Percentiles rank a stretch among this genome's conserved stretches.
phyloP scores from a whole-genome alignment of 2,329 filamentous ascomycete species.

The Diatrype stigma region DNA sequence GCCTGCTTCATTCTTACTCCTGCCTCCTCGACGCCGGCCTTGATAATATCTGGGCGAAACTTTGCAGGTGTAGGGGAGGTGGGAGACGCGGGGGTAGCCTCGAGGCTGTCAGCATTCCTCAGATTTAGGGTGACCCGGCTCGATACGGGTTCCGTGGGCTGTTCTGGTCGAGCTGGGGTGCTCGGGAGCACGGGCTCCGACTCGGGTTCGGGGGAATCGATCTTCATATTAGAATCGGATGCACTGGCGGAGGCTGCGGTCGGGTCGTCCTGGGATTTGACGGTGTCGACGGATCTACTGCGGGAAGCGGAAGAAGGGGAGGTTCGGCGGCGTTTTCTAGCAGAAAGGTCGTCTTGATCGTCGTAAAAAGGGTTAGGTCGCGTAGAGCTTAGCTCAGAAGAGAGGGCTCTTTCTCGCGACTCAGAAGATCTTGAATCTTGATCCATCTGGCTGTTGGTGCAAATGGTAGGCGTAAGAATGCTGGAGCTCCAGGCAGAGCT shows the following conservation, averaged over 20 bases:
- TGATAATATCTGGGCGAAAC: slow-evolving; percentile 27
- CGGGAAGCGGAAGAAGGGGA: slow-evolving; percentile 49
- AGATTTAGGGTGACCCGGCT: slow-evolving; percentile 60
- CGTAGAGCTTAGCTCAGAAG: slow-evolving; percentile 59
- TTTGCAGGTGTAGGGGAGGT: slow-evolving; percentile 34
- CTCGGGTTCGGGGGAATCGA: slow-evolving; percentile 34
- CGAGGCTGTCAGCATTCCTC: slow-evolving; percentile 40
- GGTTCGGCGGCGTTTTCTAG: slow-evolving; percentile 60
- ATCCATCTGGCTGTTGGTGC: slow-evolving; percentile 48
- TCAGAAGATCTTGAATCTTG: slow-evolving; percentile 45
- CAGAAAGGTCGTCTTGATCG: slow-evolving; percentile 39
- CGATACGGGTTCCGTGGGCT: slow-evolving; percentile 41
- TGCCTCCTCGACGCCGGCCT: slow-evolving; percentile 42
- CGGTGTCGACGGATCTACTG: slow-evolving; percentile 47
- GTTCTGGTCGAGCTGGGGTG: slow-evolving; percentile 34
- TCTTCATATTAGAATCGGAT: slow-evolving; percentile 36
- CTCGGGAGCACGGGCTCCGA: slow-evolving; percentile 34
- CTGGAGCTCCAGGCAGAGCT: slow-evolving; percentile 42
- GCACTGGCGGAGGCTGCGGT: slow-evolving; percentile 15
- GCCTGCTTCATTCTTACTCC: slow-evolving; percentile 35
- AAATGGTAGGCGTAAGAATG: slow-evolving; percentile 34
- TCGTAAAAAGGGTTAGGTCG: slow-evolving; percentile 63
- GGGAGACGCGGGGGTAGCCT: slow-evolving; percentile 39
- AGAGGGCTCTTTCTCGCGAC: slow-evolving; percentile 55
- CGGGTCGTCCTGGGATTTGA: slow-evolving; percentile 26